phyloP scores from a whole-genome alignment of 768 basidiomycete species.

The Cytidiella melzeri region DNA sequence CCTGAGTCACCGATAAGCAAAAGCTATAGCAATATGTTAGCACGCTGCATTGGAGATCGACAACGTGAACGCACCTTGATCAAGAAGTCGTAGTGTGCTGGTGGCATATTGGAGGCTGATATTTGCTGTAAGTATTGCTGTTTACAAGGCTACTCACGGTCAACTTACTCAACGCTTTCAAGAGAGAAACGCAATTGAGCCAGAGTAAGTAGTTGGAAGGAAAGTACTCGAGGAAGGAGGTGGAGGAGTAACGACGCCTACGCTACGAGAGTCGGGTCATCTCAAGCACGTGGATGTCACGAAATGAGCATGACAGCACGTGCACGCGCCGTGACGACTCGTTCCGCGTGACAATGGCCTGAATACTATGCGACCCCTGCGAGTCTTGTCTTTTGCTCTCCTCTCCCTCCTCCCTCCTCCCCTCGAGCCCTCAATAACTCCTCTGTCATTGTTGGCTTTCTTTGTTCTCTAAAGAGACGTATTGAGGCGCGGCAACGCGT shows the following conservation, averaged over 20 bases:
- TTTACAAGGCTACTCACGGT: too few relatives aligned
- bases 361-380: too few relatives aligned
- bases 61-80: constrained; percentile 59
- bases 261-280: neutral
- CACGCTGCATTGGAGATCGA: too few relatives aligned
- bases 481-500: too few relatives aligned
- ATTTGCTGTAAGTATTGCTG: too few relatives aligned
- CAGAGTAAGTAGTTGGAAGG: neutral
- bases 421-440: too few relatives aligned
- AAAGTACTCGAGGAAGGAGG: neutral
- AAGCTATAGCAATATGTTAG: constrained; percentile 51
- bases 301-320: neutral
- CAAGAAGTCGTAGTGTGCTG: constrained; percentile 95
- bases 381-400: too few relatives aligned
- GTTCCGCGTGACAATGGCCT: neutral
- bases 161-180: too few relatives aligned
- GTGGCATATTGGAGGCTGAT: constrained; percentile 65
- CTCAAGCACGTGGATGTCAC: neutral
- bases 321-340: too few relatives aligned
- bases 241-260: neutral
- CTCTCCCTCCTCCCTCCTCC: too few relatives aligned
- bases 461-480: too few relatives aligned
- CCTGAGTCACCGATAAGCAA: constrained; percentile 96
- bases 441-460: too few relatives aligned
- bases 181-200: neutral